Conservation (phyloP, 1,284 basidiomycete genomes). For the Heterobasidion parviporum region DNA sequence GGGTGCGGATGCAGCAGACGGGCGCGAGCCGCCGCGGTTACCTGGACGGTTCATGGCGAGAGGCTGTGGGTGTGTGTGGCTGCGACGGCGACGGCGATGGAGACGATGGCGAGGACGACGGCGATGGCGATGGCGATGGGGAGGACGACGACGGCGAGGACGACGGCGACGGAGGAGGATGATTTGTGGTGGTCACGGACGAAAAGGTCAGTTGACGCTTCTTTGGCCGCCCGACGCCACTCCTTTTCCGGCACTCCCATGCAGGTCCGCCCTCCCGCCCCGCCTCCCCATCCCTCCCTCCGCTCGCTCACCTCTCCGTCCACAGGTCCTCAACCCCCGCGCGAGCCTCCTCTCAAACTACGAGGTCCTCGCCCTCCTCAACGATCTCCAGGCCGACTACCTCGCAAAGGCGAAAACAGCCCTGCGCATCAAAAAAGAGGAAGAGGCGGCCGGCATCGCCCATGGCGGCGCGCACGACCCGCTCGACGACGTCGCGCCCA, state of each 20-base stretch:
- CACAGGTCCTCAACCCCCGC: slow-evolving; percentile 68
- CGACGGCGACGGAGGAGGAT: not conserved
- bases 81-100: not conserved
- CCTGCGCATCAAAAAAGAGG: slow-evolving; percentile 64
- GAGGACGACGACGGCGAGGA: not conserved
- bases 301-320: slow-evolving; percentile 1
- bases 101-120: not conserved
- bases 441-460: slow-evolving; percentile 35
- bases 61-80: not conserved
- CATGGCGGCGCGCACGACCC: slow-evolving; percentile 15
- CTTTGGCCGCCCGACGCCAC: slow-evolving; percentile 4
- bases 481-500: slow-evolving; percentile 58
- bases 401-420: slow-evolving; percentile 55
- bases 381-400: slow-evolving; percentile 69
- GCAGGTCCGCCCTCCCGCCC: slow-evolving; percentile 21
- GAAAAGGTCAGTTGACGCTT: slow-evolving; percentile 6
- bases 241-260: slow-evolving; percentile 11
- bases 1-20: slow-evolving; percentile 7
- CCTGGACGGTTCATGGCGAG: slow-evolving; percentile 29
- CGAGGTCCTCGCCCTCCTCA: slow-evolving; percentile 78
- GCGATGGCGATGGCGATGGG: not conserved
- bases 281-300: not conserved
- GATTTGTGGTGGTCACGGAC: not conserved
- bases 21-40: slow-evolving; percentile 16
- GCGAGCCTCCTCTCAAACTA: slow-evolving; percentile 79